Conservation (phyloP, 768 basidiomycete genomes). For the Phaffia tasmanica region DNA sequence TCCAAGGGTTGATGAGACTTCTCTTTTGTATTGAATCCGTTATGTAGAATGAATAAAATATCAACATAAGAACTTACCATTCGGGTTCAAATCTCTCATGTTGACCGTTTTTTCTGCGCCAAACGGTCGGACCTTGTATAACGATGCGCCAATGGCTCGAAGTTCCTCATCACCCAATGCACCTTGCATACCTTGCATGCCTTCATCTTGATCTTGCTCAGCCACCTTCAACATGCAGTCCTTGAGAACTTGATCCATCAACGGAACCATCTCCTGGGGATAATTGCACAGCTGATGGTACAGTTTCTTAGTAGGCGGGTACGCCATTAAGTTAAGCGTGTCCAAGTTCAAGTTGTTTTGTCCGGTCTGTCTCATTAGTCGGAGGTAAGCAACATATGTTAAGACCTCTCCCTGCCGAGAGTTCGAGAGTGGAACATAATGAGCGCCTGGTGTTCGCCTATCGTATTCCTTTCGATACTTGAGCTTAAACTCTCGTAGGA, state of each 20-base stretch:
- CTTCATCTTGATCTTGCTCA: constrained; percentile 56
- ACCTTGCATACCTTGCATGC: constrained; percentile 63
- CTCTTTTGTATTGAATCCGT: too few relatives aligned
- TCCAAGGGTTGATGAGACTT: background rate
- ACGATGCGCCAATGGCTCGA: constrained; percentile 69
- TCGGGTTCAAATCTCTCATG: constrained; percentile 91
- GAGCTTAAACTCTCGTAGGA: constrained; percentile 81
- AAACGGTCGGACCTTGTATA: constrained; percentile 90
- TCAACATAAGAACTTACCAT: constrained; percentile 45
- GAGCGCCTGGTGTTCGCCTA: constrained; percentile 39
- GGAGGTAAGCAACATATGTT: constrained; percentile 64
- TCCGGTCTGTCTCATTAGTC: constrained; percentile 80
- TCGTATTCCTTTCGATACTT: constrained; percentile 73
- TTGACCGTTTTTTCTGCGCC: constrained; percentile 59
- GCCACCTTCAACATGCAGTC: constrained; percentile 82
- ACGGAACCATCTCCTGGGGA: constrained; percentile 92
- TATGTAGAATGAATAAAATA: too few relatives aligned
- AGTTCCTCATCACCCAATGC: constrained; percentile 70
- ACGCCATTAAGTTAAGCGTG: constrained; percentile 70
- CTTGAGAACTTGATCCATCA: constrained; percentile 92
- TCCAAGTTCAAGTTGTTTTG: constrained; percentile 81
- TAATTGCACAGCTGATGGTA: constrained; percentile 77
- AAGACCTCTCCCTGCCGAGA: constrained; percentile 44
- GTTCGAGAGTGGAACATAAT: constrained; percentile 36
- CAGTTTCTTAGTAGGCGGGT: constrained; percentile 71